Evolutionary conservation across 805 yeast genomes (phyloP), one percentile per base, ranked within the genome.

Genomic region (Starmerella etchellsii): DNA sequence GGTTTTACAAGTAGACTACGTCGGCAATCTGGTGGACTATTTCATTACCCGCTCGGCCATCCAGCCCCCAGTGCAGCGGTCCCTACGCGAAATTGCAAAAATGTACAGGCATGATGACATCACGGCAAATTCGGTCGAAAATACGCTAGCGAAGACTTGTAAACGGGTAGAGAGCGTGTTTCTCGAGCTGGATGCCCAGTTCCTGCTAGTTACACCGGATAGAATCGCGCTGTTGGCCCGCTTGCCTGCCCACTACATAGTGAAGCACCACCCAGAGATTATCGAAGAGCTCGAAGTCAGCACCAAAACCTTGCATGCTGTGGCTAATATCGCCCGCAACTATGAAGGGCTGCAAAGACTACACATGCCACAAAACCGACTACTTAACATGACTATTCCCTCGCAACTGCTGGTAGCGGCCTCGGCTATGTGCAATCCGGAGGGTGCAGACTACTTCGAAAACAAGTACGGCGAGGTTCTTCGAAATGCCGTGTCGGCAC

Each of bases 241-340:
- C 28, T 22, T 53, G 20, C 55, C 55, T 9, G 37, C 54, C 1
- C 18, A n/a, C 10, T 53, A 46, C 27, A 24, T 51, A 1, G 39
- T 25, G 7, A 32, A 34, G 28, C 34, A 44, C 31, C 52, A 49
- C 34, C 27, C 40, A 2, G 34, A 21, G 2, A 19, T 47, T 14
- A 22, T 52, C 0, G 22, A 31, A 4, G 32, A 31, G 4, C 40
- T 53, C 14, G 41, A 41, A n/a, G 40, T 49, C 15, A 28, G 19
- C 19, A 15, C 34, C 8, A 11, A 23, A 3, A 37, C 48, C 3
- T 22, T 47, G n/a, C 39, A 42, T 2, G 50, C 47, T 2, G 42
- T 44, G 16, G 48, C 45, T 22, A 52, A 51, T 31, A 29, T 52
- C 18, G 42, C 40, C 4, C 39, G 41, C 14, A 33, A 30, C 27